Conservation (phyloP, 2,329 filamentous ascomycete species). For the Colletotrichum sansevieriae region DNA sequence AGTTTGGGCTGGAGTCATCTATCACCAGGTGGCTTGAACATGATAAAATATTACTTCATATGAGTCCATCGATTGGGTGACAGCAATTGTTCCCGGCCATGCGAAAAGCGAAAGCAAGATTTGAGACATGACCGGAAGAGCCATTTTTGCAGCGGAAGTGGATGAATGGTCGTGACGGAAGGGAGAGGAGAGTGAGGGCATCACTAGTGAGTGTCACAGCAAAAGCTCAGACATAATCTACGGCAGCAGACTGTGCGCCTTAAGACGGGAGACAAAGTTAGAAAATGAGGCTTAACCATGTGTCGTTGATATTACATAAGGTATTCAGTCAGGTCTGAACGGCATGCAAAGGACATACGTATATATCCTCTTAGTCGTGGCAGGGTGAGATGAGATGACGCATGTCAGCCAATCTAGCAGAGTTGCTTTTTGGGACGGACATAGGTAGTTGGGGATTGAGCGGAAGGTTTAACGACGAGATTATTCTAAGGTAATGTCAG, state of each 20-base stretch:
- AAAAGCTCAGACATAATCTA: constrained; percentile 9
- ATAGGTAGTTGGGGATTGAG: neutral
- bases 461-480: constrained; percentile 2
- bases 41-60: constrained; percentile 37
- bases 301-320: neutral
- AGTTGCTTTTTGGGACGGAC: neutral
- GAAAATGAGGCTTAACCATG: neutral
- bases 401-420: neutral
- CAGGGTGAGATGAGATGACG: neutral
- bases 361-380: neutral
- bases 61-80: neutral
- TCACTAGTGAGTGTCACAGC: constrained; percentile 29
- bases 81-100: neutral
- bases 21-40: constrained; percentile 38
- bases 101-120: neutral
- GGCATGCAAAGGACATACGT: too few relatives aligned
- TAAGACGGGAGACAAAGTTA: neutral
- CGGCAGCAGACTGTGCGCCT: constrained; percentile 8
- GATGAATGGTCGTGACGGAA: constrained; percentile 27
- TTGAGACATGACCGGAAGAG: neutral
- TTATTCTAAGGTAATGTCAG: neutral
- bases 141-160: neutral
- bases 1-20: constrained; percentile 38
- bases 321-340: neutral
- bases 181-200: constrained; percentile 28